Percentiles rank a stretch among this genome's conserved stretches.
Evolutionary conservation across 2,329 filamentous ascomycete genomes (phyloP).

Genomic region (Fusarium penzigii): DNA sequence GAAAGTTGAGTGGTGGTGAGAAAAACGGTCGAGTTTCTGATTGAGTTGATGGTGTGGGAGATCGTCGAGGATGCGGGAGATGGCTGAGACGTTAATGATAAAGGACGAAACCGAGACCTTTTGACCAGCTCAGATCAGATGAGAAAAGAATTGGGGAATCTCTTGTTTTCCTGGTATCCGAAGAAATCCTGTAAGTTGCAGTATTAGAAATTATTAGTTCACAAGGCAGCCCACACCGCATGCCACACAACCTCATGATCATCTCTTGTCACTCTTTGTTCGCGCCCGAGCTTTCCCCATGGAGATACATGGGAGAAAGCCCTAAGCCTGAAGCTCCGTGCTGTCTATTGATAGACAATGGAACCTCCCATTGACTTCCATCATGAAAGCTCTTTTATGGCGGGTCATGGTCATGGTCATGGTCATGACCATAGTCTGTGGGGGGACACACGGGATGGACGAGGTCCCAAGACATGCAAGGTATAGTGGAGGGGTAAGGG

Average conservation of each 20-base stretch:
- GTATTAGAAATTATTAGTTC: not conserved
- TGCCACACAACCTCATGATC: not conserved
- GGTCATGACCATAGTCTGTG: not conserved
- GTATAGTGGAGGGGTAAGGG: too few species aligned
- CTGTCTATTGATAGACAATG: constrained; percentile 14
- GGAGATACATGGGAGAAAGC: not conserved
- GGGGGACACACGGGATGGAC: constrained; percentile 1
- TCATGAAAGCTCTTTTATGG: constrained; percentile 9
- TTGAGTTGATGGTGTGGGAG: not conserved
- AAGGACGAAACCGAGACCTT: not conserved
- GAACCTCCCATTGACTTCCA: constrained; percentile 24
- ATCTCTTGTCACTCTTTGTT: too few species aligned
- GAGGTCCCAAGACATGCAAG: not conserved
- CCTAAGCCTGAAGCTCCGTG: constrained; percentile 12
- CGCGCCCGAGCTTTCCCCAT: too few species aligned
- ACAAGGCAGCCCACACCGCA: not conserved
- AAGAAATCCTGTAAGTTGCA: not conserved
- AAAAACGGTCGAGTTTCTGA: not conserved
- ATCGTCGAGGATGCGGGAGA: not conserved
- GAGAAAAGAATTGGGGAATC: not conserved
- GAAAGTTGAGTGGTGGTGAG: not conserved
- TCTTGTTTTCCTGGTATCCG: not conserved
- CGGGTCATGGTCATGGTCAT: constrained; percentile 12
- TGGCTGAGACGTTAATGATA: not conserved
- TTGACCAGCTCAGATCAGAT: not conserved